Evolutionary conservation across 176 grass and related monocot genomes (phyloP), one percentile per base, ranked within the genome.

Genomic region (Calamus simplicifolius): DNA sequence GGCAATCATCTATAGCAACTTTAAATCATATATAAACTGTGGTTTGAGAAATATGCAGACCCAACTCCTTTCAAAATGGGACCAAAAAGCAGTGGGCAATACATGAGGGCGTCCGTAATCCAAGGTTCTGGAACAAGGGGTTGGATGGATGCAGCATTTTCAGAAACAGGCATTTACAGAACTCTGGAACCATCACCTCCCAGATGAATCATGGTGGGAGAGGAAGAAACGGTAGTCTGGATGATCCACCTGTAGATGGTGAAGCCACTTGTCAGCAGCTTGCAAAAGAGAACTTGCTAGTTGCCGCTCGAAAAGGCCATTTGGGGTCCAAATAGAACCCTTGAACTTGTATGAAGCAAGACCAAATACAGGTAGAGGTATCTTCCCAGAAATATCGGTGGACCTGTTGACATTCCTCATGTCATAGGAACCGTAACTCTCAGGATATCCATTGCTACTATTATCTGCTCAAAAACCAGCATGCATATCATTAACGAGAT

Each of bases 151-250:
- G 31, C 31, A 35, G 6, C 31, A 35, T 35, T 35, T 35, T 35
- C 31, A 35, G 31, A 35, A 35, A 35, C 6, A 8, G 4, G 31
- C 31, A 35, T 1, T 35, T 35, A 5, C 8, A 35, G 31, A 35
- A 35, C 31, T 6, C 31, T 35, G 31, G 6, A 35, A 35, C 31
- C 31, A 35, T 69, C 66, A 69, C 53, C 54, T 69, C 55, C 25
- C 56, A 50, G 13, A 62, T 31, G 72, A 12, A 19, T 35, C 67
- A 18, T 54, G 63, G 57, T 91, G 87, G 2, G 79, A 80, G 17
- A 80, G 67, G 56, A 91, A 91, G 62, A 91, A 91, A 5, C 72
- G 69, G 64, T 82, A 91, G 71, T 91, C 87, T 19, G 82, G 87
- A 50, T 85, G 82, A 65, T 77, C 60, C 17, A 91, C 82, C 26